Percentiles rank a stretch among this genome's conserved stretches.
These are phyloP conservation scores for Apium graveolens DNA, from an alignment of 129 eudicot genomes.

Conservation along the genomic window DNA sequence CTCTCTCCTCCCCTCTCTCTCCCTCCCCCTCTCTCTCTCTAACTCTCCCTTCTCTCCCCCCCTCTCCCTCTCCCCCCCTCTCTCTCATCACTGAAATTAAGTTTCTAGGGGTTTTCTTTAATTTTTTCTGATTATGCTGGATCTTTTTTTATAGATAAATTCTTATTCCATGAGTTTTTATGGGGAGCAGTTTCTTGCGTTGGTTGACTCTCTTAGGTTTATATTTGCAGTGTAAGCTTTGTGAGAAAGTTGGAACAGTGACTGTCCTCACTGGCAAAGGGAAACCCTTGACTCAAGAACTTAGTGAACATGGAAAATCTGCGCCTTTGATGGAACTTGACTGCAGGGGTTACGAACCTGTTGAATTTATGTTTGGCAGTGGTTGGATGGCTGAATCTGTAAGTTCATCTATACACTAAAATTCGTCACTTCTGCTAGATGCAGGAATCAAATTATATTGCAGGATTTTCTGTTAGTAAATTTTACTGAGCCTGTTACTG, in stretches of 20 bases:
- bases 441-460: background rate
- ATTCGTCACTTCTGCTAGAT: background rate
- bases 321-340: constrained; percentile 74
- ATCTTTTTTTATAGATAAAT: constrained; percentile 2
- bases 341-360: constrained; percentile 80
- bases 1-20: constrained; percentile 7
- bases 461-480: background rate
- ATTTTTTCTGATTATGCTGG: background rate
- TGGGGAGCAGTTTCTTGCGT: background rate
- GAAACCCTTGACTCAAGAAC: constrained; percentile 41
- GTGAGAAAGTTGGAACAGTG: constrained; percentile 68
- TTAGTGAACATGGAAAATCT: constrained; percentile 38
- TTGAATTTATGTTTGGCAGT: constrained; percentile 56
- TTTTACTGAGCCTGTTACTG: no score
- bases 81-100: background rate
- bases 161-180: background rate
- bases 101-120: background rate
- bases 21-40: constrained; percentile 12
- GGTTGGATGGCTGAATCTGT: constrained; percentile 89
- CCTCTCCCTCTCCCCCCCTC: constrained; percentile 2
- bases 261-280: constrained; percentile 63
- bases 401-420: constrained; percentile 23
- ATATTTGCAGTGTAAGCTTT: constrained; percentile 73
- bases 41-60: background rate
- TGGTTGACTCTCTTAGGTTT: constrained; percentile 2